Evolutionary conservation across 176 grass and related monocot species (phyloP), one percentile per base, ranked within the genome.

Genomic region (Tillandsia leiboldiana): DNA sequence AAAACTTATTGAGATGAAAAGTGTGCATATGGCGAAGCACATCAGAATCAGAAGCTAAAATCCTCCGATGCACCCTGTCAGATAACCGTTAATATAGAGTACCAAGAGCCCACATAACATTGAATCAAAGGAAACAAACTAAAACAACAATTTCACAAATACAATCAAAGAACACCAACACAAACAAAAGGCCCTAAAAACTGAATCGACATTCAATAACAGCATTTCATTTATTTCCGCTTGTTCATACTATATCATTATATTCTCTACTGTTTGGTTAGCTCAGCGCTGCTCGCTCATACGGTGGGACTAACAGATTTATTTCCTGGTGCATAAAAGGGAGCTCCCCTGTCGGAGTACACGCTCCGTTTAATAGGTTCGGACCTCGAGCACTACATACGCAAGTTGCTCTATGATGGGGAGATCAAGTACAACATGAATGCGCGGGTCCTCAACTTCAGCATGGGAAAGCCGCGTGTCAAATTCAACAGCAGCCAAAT

Each of bases 381-480:
- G 12, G 89, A 97, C 64, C 75, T 92, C 0, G 89, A 97, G 84
- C 93, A 97, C 84, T 97, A 83, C 71, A 97, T 91, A 65, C 76
- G 93, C 59, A 97, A 92, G 23, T 54, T 97, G 77, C 86, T 92
- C 48, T 92, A 92, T 3, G 89, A 97, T 8, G 86, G 93, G 47
- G 77, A 83, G 22, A 81, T 97, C 82, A 97, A 92, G 81, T 97
- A 97, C 86, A 97, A 97, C 77, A 87, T 97, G 93, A 90, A 79
- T 71, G 70, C 86, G 61, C 83, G 77, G 11, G 86, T 87, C 58
- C 89, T 97, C 14, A 92, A 92, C 51, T 97, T 97, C 79, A 97
- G 93, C 75, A 97, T 97, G 93, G 93, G 89, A 51, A 92, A 97
- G 67, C 89, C 93, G 9, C 89, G 89, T 42, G 72, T 97, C 27